These are phyloP conservation scores for Flaveria floridana DNA, from an alignment of 140 eudicot genomes.

Conservation along the genomic window DNA sequence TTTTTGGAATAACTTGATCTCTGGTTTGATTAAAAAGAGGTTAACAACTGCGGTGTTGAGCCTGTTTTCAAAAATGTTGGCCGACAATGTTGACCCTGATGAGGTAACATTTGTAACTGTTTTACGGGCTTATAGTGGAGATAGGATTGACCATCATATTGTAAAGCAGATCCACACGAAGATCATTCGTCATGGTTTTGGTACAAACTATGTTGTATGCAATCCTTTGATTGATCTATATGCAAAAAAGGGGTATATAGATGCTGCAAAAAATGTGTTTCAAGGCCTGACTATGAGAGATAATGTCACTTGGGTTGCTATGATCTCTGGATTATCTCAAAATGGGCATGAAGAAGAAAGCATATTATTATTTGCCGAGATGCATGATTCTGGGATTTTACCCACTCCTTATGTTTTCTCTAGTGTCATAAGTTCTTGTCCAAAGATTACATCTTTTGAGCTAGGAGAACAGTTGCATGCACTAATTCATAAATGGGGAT, in stretches of 20 bases:
- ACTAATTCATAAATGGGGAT: constrained; percentile 69
- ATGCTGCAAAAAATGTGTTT: constrained; percentile 57
- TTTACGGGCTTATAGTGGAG: constrained; percentile 47
- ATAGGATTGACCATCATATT: constrained; percentile 29
- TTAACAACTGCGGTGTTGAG: constrained; percentile 34
- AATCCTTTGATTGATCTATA: constrained; percentile 75
- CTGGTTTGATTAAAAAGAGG: constrained; percentile 38
- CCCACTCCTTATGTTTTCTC: constrained; percentile 92
- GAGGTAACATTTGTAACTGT: constrained; percentile 49
- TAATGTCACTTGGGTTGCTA: constrained; percentile 92
- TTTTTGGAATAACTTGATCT: constrained; percentile 56
- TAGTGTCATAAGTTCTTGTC: constrained; percentile 79
- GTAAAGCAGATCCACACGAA: constrained; percentile 61
- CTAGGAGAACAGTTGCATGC: constrained; percentile 81
- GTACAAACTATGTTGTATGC: constrained; percentile 44
- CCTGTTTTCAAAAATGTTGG: constrained; percentile 44
- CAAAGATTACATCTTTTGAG: constrained; percentile 53
- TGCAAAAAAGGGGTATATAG: constrained; percentile 57
- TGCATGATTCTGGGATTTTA: constrained; percentile 56
- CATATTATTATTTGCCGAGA: constrained; percentile 59
- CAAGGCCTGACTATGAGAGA: constrained; percentile 47
- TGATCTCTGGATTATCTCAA: constrained; percentile 83
- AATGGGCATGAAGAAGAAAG: constrained; percentile 60
- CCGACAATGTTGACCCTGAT: constrained; percentile 42
- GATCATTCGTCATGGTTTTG: constrained; percentile 54